Base-by-base conservation (phyloP, 306 rosid genomes). In the Astragalus glycyphyllos region DNA sequence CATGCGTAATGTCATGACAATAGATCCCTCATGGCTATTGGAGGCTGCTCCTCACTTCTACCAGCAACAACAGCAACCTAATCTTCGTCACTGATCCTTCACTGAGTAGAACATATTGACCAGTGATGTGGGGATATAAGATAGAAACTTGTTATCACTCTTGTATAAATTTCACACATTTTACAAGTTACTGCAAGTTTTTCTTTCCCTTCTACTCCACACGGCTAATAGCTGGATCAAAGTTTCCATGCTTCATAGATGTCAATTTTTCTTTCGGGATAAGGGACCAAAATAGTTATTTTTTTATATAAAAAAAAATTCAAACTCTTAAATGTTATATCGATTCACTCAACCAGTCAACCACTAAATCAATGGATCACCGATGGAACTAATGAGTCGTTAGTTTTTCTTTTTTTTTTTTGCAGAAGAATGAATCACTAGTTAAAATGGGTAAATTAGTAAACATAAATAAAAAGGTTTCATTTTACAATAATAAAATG, bases 41-140 rank as follows among this genome's bases (percentile, higher is more conserved):
- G 98, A 88, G 76, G 94, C 84, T 50, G 98, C 97, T 51, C 96
- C 97, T 13, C 98, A 90, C 78, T 93, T 90, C 81, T 90, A 90
- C 88, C 86, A 87, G 75, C 71, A 77, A 50, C 90, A 84, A 50
- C 90, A 84, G 46, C 82, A 76, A 26, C 87, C 78, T 42, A 71
- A 79, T 64, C 80, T 72, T 68, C 83, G 38, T 81, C 80, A 26
- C 56, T 81, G 80, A 78, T n/a, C n/a, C n/a, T n/a, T n/a, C n/a
- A n/a, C n/a, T n/a, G n/a, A n/a, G n/a, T n/a, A n/a, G n/a, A n/a
- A n/a, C 68, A 60, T 50, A 65, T 71, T 76, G 70, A 57, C 65
- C 37, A 7, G 58, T 64, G 65, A 16, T 59, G 74, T n/a, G 26
- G 31, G 66, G 16, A 34, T 70, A 23, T 63, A 15, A 29, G 60